Evolutionary conservation across 2,329 filamentous ascomycete species (phyloP).

Genomic region (Tolypocladium amazonense): DNA sequence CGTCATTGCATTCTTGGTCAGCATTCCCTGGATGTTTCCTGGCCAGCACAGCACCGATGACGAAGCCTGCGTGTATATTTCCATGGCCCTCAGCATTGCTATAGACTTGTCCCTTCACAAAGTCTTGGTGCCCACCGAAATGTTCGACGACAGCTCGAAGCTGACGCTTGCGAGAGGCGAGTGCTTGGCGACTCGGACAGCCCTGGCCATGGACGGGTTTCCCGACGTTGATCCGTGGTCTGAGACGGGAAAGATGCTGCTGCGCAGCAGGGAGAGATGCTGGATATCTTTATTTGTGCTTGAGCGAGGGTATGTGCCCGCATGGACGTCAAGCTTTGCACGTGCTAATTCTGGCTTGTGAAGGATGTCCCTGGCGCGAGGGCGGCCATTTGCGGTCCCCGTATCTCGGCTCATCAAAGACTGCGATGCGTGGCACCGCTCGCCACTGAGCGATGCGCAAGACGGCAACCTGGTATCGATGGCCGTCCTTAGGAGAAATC

Average conservation of each 20-base stretch:
- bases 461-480: slow-evolving; percentile 65
- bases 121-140: slow-evolving; percentile 46
- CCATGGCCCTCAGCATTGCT: slow-evolving; percentile 58
- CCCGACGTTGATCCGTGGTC: slow-evolving; percentile 50
- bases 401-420: slow-evolving; percentile 54
- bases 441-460: slow-evolving; percentile 50
- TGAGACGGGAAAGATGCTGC: slow-evolving; percentile 46
- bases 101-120: slow-evolving; percentile 62
- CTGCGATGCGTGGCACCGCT: slow-evolving; percentile 60
- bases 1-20: slow-evolving; percentile 64
- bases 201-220: slow-evolving; percentile 59
- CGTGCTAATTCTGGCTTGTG: background rate
- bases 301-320: slow-evolving; percentile 46
- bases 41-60: slow-evolving; percentile 60
- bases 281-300: slow-evolving; percentile 66
- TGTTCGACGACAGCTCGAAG: slow-evolving; percentile 30
- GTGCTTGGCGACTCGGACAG: slow-evolving; percentile 56
- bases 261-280: slow-evolving; percentile 55
- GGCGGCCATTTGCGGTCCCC: slow-evolving; percentile 57
- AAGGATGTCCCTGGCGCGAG: slow-evolving; percentile 57
- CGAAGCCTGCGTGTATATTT: slow-evolving; percentile 61
- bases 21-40: slow-evolving; percentile 65
- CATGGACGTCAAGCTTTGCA: background rate
- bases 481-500: slow-evolving; percentile 55
- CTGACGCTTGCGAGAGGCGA: slow-evolving; percentile 50